phyloP scores from a whole-genome alignment of 345 rosid species.

The Viola odorata region DNA sequence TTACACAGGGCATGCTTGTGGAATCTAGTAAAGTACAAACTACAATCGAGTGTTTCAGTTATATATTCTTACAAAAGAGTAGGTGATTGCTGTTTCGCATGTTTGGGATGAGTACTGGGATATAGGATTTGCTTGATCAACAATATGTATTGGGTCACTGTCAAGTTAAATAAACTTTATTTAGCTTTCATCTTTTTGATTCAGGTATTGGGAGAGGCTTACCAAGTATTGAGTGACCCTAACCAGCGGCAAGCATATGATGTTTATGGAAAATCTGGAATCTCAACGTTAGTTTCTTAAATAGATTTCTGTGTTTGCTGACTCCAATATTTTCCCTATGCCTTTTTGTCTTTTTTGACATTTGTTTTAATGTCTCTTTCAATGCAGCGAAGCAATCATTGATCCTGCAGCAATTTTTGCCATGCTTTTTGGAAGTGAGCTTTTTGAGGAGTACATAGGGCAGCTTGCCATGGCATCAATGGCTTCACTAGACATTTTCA shows the following conservation, averaged over 20 bases:
- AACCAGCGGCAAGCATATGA: conserved; percentile 92
- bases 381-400: conserved; percentile 75
- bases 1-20: background rate
- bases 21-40: background rate
- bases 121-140: background rate
- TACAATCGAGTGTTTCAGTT: background rate
- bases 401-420: conserved; percentile 97
- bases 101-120: no score
- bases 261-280: conserved; percentile 86
- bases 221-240: conserved; percentile 93
- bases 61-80: no score
- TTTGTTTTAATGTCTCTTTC: conserved; percentile 10
- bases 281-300: conserved; percentile 68
- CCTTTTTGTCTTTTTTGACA: conserved; percentile 1
- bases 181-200: conserved; percentile 13
- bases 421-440: conserved; percentile 98
- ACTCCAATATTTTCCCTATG: conserved; percentile 3
- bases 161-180: conserved; percentile 2
- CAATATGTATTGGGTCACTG: background rate
- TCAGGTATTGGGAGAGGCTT: conserved; percentile 92
- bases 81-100: no score
- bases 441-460: conserved; percentile 90
- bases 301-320: conserved; percentile 2
- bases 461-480: conserved; percentile 98
- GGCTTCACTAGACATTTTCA: conserved; percentile 89